A percentile compares a stretch with the other conserved stretches of the same genome.
Evolutionary conservation across 306 rosid genomes (phyloP).

Genomic region (Lithocarpus polystachyus): DNA sequence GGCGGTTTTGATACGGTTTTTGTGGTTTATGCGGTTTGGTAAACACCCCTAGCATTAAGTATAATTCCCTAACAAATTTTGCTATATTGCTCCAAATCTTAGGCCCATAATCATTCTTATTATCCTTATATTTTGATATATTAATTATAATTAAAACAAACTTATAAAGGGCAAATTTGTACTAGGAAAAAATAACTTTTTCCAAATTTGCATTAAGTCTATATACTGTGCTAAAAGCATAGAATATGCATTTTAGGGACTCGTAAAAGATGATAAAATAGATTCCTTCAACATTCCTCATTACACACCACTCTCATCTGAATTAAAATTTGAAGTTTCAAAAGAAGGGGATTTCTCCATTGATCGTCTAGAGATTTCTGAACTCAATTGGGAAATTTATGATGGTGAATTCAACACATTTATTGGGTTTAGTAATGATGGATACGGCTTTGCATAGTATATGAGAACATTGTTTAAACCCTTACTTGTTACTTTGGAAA

Average conservation of each 20-base stretch:
- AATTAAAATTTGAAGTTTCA: constrained; percentile 33
- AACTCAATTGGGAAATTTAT: constrained; percentile 32
- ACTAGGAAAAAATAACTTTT: neutral
- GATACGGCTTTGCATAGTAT: constrained; percentile 30
- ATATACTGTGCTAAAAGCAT: neutral
- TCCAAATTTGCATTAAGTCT: neutral
- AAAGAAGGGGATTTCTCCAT: constrained; percentile 48
- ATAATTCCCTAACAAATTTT: no score
- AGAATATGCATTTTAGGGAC: constrained; percentile 23
- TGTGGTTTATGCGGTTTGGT: no score
- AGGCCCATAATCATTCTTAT: no score
- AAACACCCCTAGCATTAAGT: no score
- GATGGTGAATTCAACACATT: constrained; percentile 1
- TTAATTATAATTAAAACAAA: no score
- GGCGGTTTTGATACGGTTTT: no score
- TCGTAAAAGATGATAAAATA: constrained; percentile 36
- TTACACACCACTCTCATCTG: constrained; percentile 45
- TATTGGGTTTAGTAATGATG: neutral
- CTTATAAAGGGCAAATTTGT: no score
- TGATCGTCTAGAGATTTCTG: constrained; percentile 15
- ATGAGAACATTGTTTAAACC: constrained; percentile 50
- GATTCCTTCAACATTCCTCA: constrained; percentile 49
- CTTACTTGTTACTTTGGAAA: constrained; percentile 38
- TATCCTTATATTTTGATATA: no score
- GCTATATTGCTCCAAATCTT: no score